Evolutionary conservation across 148 eudicot genomes (phyloP).

Genomic region (Fagopyrum homotropicum): DNA sequence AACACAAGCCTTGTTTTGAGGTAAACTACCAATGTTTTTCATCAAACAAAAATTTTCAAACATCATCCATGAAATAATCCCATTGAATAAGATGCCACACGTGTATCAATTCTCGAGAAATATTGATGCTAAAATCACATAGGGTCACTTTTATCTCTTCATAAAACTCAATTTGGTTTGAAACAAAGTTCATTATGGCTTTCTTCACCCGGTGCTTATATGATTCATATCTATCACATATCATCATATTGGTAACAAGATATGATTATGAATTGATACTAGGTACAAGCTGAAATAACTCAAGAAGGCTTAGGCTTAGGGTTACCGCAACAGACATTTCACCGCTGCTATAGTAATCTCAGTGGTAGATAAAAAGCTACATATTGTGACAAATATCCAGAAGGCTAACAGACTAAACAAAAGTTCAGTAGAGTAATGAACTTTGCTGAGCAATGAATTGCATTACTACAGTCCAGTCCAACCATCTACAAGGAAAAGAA

Average conservation of each 20-base stretch:
- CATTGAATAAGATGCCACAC: neutral
- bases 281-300: too few relatives aligned
- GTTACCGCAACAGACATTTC: too few relatives aligned
- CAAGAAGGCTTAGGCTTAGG: too few relatives aligned
- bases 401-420: neutral
- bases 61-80: neutral
- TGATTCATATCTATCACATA: too few relatives aligned
- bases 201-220: too few relatives aligned
- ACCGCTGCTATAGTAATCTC: neutral
- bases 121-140: neutral
- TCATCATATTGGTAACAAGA: too few relatives aligned
- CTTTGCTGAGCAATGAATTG: conserved; percentile 94
- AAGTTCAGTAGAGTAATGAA: conserved; percentile 28
- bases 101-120: neutral
- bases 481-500: conserved; percentile 43
- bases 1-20: too few relatives aligned
- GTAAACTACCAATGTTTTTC: neutral
- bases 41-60: neutral
- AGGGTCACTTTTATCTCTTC: neutral
- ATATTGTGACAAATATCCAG: neutral
- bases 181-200: neutral
- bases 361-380: neutral
- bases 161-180: neutral
- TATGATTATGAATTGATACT: too few relatives aligned
- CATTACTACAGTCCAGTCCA: conserved; percentile 93